Base-by-base conservation (phyloP, 352 stramenopile species). In the Peronosclerospora sorghi region DNA sequence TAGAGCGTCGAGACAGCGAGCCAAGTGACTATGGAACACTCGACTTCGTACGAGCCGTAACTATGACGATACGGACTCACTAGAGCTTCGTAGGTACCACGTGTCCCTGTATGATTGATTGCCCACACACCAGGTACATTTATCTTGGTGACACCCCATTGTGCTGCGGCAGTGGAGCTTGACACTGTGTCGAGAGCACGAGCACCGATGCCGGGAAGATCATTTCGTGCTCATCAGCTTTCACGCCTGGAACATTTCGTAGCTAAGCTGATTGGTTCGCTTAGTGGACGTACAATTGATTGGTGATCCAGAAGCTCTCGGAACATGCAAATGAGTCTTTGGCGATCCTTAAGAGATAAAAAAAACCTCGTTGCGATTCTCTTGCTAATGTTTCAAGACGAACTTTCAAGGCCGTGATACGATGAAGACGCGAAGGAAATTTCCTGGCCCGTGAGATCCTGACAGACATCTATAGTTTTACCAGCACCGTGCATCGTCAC, bases 231-330 rank as follows among this genome's bases (percentile, higher is more conserved):
- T 54, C 36, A 1, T 81, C 68, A 2, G 43, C 59, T n/a, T 56
- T 32, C n/a, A 83, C 68, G 3, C 56, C 45, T 0, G 65, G 47
- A 1, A 65, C 35, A 19, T 74, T 57, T 19, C 49, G 35, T 27
- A 86, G 45, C 38, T 79, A 13, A 83, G 48, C 12, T 63, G 53
- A 0, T 45, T 42, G 2, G 73, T 75, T n/a, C 12, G 65, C 71
- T 14, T 61, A 51, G 8, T 72, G 46, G 4, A 86, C 51, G 42
- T 68, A 74, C 10, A 86, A 21, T 17, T 81, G 63, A 44, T 83
- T 83, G 1, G 70, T 77, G 19, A 86, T 49, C 73, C 73, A 86
- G 19, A 71, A 77, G n/a, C 50, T 77, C 28, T 72, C 42, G 3
- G 53, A 52, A 1, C 48, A 35, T 2, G 54, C 49, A 32, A 68